A percentile compares a stretch with the other conserved stretches of the same genome.
Conservation (phyloP, 345 rosid species). For the Moricandia arvensis region DNA sequence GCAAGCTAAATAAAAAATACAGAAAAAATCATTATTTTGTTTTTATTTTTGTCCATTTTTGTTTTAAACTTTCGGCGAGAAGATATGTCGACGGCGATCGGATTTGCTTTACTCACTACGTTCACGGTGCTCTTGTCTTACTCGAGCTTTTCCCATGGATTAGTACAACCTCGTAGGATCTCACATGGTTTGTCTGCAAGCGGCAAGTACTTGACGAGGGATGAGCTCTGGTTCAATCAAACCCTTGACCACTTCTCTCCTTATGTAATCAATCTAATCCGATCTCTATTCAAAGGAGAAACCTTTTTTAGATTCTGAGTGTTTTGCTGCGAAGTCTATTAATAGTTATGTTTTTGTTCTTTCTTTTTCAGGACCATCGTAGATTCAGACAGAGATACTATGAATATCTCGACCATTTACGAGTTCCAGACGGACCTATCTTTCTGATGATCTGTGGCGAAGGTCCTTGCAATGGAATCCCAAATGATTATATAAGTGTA, state of each 20-base stretch:
- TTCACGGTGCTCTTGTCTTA: slow-evolving; percentile 2
- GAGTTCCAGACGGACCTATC: slow-evolving; percentile 72
- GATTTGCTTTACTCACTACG: too few species aligned
- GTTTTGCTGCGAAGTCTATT: not conserved
- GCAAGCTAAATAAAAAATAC: not conserved
- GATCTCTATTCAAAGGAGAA: not conserved
- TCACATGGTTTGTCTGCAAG: slow-evolving; percentile 39
- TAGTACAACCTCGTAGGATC: slow-evolving; percentile 41
- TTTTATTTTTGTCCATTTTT: slow-evolving; percentile 12
- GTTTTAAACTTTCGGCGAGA: slow-evolving; percentile 10
- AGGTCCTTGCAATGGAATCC: slow-evolving; percentile 69
- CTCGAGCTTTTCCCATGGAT: slow-evolving; percentile 40
- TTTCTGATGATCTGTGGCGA: slow-evolving; percentile 85
- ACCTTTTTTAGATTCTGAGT: not conserved
- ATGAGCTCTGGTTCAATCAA: slow-evolving; percentile 79
- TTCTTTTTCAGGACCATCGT: slow-evolving; percentile 56
- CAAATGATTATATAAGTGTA: slow-evolving; percentile 71
- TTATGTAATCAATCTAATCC: slow-evolving; percentile 40
- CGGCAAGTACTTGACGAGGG: slow-evolving; percentile 57
- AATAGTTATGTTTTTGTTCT: not conserved
- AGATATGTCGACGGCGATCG: slow-evolving; percentile 27
- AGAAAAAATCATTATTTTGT: slow-evolving; percentile 1
- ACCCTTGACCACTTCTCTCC: slow-evolving; percentile 90
- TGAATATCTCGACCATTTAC: slow-evolving; percentile 70
- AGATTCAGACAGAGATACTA: slow-evolving; percentile 73